Base-by-base conservation (phyloP, 2,329 filamentous ascomycete genomes). In the Diaporthe australafricana region DNA sequence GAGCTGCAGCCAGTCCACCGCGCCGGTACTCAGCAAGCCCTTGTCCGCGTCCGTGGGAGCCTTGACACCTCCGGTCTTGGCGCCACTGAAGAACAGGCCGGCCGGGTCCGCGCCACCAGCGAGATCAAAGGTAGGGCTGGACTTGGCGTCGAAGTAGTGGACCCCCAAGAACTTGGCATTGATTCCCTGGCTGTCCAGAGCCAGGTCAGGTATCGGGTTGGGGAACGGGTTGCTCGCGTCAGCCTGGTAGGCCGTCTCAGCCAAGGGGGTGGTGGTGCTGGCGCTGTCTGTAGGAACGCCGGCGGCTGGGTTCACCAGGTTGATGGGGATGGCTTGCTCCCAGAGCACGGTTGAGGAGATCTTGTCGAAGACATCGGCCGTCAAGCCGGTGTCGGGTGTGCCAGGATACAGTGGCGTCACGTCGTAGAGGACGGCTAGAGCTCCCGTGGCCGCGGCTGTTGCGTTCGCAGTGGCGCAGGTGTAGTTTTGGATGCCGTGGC, bases 401-500 rank as follows among this genome's bases (percentile, higher is more conserved):
- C 82, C 82, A 0, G 88, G 88, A 79, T 87, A 89, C n/a, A 90
- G 81, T 5, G 74, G 40, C 16, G 85, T 87, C 75, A 86, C 82
- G 76, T 91, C 89, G 85, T 89, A 90, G 72, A 91, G 86, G 68
- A 87, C 86, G 73, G 90, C 90, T 30, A 90, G 82, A 57, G 90
- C 90, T 56, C 90, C 89, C 25, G 81, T 79, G n/a, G 85, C 80
- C 7, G 76, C 76, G 38, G 85, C 82, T 0, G 76, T 75, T 2
- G 78, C 79, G 12, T 81, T 79, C 20, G 77, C 72, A n/a, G 77
- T 70, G 38, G 76, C 78, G 81, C 91, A 93, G 47, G 88, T 91
- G 84, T 93, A 93, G 86, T 93, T 93, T 77, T 93, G 91, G 76
- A 91, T 87, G 71, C 91, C 91, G 76, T 91, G 87, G 75, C 90